Base-by-base conservation (phyloP, 345 rosid species). In the Hypericum perforatum region DNA sequence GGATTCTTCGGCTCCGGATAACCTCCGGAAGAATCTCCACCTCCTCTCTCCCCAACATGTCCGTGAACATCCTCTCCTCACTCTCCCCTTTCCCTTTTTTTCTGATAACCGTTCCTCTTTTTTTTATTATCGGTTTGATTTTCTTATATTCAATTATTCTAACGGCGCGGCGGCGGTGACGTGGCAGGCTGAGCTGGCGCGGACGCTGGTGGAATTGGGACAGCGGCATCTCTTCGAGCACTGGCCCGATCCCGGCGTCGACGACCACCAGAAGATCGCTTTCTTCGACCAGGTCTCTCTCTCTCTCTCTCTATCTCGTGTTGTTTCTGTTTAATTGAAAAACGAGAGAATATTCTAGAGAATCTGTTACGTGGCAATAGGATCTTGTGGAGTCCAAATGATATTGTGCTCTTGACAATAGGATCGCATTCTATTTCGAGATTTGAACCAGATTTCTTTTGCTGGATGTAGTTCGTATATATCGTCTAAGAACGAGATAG, bases 241-340 rank as follows among this genome's bases (percentile, higher is more conserved):
- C 47, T 91, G 98, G 98, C 58, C 90, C 9, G 82, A 67, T 45
- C 85, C 80, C 6, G 94, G 98, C 11, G 76, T 75, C 37, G 81
- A 73, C 43, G 96, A 85, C 43, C 62, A 67, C 12, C 74, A 78
- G 47, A 91, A 91, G 76, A 72, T 65, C 45, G 73, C 66, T 0
- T 72, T 91, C 29, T 81, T 87, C 10, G 74, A 74, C 54, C 96
- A 82, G 96, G 98, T 91, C 49, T 41, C 8, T 11, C 45, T 32
- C 41, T 5, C 11, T 11, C 47, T 22, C 41, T 12, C 0, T 7
- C 32, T 22, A 1, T 22, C 32, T 22, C 32, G 1, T 42, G 6
- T 29, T 12, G 44, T 15, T 48, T 29, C 0, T 39, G n/a, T 0
- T 0, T 40, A 43, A 14, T 7, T 46, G 50, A 46, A 13, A 46